These are phyloP conservation scores for Venturiaceae sp. DNA, from an alignment of 2,329 filamentous ascomycete species.

Conservation along the genomic window DNA sequence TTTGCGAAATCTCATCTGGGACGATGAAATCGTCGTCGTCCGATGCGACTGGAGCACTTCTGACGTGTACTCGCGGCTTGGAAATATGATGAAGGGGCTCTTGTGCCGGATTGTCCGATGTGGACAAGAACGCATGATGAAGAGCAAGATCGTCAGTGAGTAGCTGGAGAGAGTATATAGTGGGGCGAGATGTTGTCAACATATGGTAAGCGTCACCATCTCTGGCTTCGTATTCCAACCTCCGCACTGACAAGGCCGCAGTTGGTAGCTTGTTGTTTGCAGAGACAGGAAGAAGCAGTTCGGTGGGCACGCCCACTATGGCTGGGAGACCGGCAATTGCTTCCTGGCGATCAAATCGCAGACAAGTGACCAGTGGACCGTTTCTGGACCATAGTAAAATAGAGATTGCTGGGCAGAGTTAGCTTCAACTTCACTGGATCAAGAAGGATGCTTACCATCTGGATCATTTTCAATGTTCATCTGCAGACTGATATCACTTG, in stretches of 20 bases:
- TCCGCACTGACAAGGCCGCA: background rate
- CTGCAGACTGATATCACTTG: slow-evolving; percentile 35
- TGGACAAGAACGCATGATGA: background rate
- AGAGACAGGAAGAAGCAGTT: background rate
- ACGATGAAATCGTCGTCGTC: background rate
- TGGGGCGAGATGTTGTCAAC: background rate
- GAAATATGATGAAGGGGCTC: background rate
- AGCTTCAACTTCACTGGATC: background rate
- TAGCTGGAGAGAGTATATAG: background rate
- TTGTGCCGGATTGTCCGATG: background rate
- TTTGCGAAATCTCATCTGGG: background rate
- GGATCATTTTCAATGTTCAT: background rate
- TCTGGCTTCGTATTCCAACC: background rate
- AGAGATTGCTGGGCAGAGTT: background rate
- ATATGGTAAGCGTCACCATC: no score
- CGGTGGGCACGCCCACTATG: background rate
- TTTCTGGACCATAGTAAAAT: background rate
- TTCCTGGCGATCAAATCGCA: background rate
- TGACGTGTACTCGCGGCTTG: background rate
- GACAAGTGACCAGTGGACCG: background rate
- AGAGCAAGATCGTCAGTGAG: background rate
- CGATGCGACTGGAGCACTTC: background rate
- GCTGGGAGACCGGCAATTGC: background rate
- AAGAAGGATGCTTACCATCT: background rate
- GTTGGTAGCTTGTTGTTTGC: background rate